Conservation (phyloP, 2,329 filamentous ascomycete species). For the Fusarium sp. region DNA sequence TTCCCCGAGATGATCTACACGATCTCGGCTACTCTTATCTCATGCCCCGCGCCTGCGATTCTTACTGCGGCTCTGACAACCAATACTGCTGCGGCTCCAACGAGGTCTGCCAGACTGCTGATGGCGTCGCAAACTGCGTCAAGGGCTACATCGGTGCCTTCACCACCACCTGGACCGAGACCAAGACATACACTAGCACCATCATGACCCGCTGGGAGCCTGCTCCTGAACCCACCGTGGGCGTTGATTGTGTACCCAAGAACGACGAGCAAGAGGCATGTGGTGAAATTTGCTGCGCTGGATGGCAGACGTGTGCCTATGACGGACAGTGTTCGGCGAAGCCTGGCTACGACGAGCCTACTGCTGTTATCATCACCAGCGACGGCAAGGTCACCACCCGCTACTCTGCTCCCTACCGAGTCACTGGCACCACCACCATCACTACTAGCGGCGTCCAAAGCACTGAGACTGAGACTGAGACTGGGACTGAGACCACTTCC, state of each 20-base stretch:
- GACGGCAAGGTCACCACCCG: constrained; percentile 64
- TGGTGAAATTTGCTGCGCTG: constrained; percentile 77
- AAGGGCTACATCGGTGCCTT: constrained; percentile 52
- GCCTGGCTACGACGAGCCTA: constrained; percentile 57
- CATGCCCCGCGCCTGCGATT: constrained; percentile 60
- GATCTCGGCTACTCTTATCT: constrained; percentile 63
- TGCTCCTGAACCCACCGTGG: constrained; percentile 57
- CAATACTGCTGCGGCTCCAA: constrained; percentile 66
- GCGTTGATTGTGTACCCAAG: constrained; percentile 62
- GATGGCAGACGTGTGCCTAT: constrained; percentile 74
- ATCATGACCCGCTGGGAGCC: constrained; percentile 62
- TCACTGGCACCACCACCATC: constrained; percentile 67
- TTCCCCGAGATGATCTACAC: constrained; percentile 62
- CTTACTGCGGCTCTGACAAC: constrained; percentile 66
- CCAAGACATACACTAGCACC: constrained; percentile 70
- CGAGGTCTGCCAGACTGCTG: constrained; percentile 63
- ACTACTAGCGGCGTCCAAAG: constrained; percentile 63
- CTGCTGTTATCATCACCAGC: constrained; percentile 58
- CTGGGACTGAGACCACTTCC: constrained; percentile 63
- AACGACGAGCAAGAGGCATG: constrained; percentile 70
- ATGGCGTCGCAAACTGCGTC: constrained; percentile 63
- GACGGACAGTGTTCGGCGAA: constrained; percentile 69
- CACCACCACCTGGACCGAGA: constrained; percentile 72
- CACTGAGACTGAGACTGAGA: constrained; percentile 61
- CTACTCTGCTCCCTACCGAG: constrained; percentile 64